Evolutionary conservation across 164 flowering plant species (phyloP).

Genomic region (Piper betle): DNA sequence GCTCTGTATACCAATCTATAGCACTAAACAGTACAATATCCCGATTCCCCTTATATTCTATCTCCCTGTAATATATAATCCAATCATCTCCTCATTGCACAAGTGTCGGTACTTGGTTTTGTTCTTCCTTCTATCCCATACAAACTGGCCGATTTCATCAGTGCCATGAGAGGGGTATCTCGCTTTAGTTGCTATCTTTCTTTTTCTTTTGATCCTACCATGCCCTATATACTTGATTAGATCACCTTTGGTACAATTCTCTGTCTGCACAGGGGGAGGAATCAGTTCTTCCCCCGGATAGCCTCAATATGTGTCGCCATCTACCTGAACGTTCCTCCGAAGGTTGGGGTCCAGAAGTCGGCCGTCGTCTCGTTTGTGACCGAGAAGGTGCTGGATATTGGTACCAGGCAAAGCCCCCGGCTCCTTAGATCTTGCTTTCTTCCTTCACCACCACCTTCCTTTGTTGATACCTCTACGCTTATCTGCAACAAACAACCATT

Average conservation of each 20-base stretch:
- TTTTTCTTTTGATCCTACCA: background rate
- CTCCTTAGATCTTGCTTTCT: constrained; percentile 52
- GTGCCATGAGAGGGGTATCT: background rate
- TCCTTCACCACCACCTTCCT: constrained; percentile 24
- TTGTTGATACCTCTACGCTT: constrained; percentile 22
- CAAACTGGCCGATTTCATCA: background rate
- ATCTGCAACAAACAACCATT: constrained; percentile 15
- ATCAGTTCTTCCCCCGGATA: constrained; percentile 1
- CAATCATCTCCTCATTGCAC: background rate
- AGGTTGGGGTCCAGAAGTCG: constrained; percentile 69
- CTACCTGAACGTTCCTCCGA: constrained; percentile 61
- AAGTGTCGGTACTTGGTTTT: background rate
- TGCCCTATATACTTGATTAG: constrained; percentile 23
- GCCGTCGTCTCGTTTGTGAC: constrained; percentile 45
- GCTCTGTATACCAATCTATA: background rate
- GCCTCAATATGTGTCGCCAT: constrained; percentile 1
- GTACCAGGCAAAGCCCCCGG: constrained; percentile 65
- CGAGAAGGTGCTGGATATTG: constrained; percentile 58
- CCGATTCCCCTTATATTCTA: too few species aligned
- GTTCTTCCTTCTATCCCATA: background rate
- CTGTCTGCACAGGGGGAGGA: background rate
- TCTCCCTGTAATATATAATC: background rate
- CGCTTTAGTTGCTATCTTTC: background rate
- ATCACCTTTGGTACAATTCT: constrained; percentile 9
- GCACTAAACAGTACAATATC: background rate